Base-by-base conservation (phyloP, 768 basidiomycete genomes). In the Pleurotus pulmonarius region DNA sequence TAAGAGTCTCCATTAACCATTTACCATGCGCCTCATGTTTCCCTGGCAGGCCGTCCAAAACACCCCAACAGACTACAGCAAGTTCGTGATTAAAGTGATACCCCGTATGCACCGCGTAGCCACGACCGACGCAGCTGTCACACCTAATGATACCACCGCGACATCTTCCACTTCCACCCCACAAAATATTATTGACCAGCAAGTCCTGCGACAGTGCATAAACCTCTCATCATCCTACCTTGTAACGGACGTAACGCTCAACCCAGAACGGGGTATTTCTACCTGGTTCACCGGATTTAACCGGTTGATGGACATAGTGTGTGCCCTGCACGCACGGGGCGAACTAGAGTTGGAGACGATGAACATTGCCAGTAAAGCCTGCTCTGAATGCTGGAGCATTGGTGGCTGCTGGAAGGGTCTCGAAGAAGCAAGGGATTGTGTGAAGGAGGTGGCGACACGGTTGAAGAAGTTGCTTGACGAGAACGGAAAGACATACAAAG, bases 381-480 rank as follows among this genome's bases (percentile, higher is more conserved):
- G 89, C 63, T 88, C 87, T 15, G 91, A 93, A 65, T 90, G 90
- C 67, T 93, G 90, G 90, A 83, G 77, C 13, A 81, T 83, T 2
- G 82, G 85, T 0, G 83, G 81, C 0, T 80, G 82, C 16, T 92
- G 88, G 87, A 73, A 79, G 26, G 86, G 83, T 13, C 70, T 92
- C 59, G 82, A 83, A 43, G 82, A 83, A 18, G 83, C 82, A 63
- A 76, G 83, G 56, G 81, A 82, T n/a, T 75, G 78, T 3, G 83
- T 92, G 18, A 77, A 80, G 39, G 79, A 74, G 37, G 78, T 83
- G 26, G 90, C 86, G 8, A 70, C 70, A 26, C 86, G 82, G 63
- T 74, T 92, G 62, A 85, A 85, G 65, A 73, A 67, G 47, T 60
- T 83, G 11, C 62, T 84, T 44, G 87, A 88, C 61, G 71, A 76